Conservation (phyloP, 805 yeast genomes). For the Sugiyamaella marilandica region DNA sequence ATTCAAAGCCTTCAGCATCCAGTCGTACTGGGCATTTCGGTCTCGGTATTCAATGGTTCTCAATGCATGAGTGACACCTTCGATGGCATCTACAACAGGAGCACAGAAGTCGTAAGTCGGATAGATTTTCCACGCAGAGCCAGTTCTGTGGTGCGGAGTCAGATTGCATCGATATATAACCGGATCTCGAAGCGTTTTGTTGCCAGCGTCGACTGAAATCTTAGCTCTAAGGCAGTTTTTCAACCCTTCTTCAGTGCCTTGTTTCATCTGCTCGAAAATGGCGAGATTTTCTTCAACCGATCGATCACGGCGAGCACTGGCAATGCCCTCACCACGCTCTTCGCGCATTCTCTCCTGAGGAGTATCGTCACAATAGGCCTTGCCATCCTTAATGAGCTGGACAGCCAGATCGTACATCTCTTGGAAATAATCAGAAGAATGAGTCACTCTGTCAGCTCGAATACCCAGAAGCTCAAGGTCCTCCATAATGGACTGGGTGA, state of each 20-base stretch:
- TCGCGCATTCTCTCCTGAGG: slow-evolving; percentile 94
- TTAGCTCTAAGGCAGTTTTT: slow-evolving; percentile 95
- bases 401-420: slow-evolving; percentile 84
- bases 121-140: slow-evolving; percentile 87
- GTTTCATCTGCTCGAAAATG: slow-evolving; percentile 88
- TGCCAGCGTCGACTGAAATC: slow-evolving; percentile 83
- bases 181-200: slow-evolving; percentile 97
- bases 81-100: slow-evolving; percentile 90
- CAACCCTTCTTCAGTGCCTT: slow-evolving; percentile 88
- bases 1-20: slow-evolving; percentile 80
- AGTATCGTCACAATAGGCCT: slow-evolving; percentile 97
- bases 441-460: slow-evolving; percentile 83
- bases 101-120: slow-evolving; percentile 99
- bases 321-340: slow-evolving; percentile 96
- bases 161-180: slow-evolving; percentile 95
- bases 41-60: slow-evolving; percentile 99
- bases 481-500: slow-evolving; percentile 88
- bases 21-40: slow-evolving; percentile 95
- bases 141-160: slow-evolving; percentile 98
- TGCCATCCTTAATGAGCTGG: slow-evolving; percentile 86
- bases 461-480: slow-evolving; percentile 88
- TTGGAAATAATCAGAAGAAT: slow-evolving; percentile 91
- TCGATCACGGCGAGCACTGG: slow-evolving; percentile 88
- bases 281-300: slow-evolving; percentile 85
- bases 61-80: slow-evolving; percentile 96